phyloP scores from a whole-genome alignment of 176 grass and related monocot species.

The Stipa capillata region DNA sequence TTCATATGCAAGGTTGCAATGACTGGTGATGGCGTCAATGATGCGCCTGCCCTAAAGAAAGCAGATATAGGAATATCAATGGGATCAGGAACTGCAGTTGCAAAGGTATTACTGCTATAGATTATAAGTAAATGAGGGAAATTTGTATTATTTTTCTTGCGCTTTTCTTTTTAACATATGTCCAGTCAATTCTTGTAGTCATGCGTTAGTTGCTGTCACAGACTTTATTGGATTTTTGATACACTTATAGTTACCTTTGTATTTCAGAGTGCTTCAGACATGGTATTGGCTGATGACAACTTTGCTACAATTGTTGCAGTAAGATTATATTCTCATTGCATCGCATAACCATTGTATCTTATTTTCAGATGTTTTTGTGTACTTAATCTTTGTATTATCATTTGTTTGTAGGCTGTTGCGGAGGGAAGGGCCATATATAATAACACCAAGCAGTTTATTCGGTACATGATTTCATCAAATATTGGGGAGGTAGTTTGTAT shows the following conservation, averaged over 20 bases:
- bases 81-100: conserved; percentile 98
- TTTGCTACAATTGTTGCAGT: conserved; percentile 98
- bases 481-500: conserved; percentile 99
- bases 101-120: conserved; percentile 66
- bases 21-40: conserved; percentile 99
- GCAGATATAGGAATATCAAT: conserved; percentile 99
- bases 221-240: not conserved
- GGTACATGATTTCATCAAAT: conserved; percentile 99
- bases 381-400: conserved; percentile 17
- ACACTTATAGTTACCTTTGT: conserved; percentile 5
- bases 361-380: conserved; percentile 27
- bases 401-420: conserved; percentile 78
- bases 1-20: conserved; percentile 76
- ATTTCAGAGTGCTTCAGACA: conserved; percentile 98
- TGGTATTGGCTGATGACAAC: conserved; percentile 99
- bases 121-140: not conserved
- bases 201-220: not conserved
- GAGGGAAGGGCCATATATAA: conserved; percentile 99
- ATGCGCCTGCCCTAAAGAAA: conserved; percentile 98
- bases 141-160: not conserved
- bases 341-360: not conserved
- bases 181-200: not conserved
- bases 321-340: conserved; percentile 30
- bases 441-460: conserved; percentile 98
- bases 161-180: not conserved